Conservation (phyloP, 2,329 filamentous ascomycete genomes). For the Aschersonia sp. region DNA sequence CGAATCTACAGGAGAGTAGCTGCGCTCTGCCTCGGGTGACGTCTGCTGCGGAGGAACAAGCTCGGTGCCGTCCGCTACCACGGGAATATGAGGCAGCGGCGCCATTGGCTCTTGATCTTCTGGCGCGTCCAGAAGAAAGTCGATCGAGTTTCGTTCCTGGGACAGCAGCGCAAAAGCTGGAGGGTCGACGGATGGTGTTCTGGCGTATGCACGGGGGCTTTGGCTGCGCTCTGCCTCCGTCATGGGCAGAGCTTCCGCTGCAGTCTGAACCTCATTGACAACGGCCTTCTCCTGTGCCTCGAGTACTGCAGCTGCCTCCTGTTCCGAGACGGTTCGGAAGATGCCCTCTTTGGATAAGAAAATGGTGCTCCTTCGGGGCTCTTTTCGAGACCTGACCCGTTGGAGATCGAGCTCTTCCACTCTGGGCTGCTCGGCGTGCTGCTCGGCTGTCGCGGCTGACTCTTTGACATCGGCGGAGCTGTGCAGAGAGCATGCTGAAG, state of each 20-base stretch:
- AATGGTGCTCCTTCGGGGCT: conserved; percentile 34
- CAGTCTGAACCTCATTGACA: background rate
- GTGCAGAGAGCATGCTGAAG: background rate
- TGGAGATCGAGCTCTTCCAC: conserved; percentile 9
- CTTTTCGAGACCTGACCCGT: conserved; percentile 19
- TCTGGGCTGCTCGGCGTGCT: background rate
- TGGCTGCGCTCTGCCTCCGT: conserved; percentile 15
- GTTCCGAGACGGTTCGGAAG: conserved; percentile 44
- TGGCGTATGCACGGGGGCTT: conserved; percentile 28
- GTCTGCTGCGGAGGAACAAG: background rate
- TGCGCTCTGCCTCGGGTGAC: conserved; percentile 1
- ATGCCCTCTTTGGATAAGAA: conserved; percentile 49
- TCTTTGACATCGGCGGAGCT: background rate
- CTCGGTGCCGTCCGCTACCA: conserved; percentile 5
- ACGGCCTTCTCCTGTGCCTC: conserved; percentile 16
- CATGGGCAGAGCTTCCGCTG: conserved; percentile 4
- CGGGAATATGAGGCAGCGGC: conserved; percentile 26
- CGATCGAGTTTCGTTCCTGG: conserved; percentile 40
- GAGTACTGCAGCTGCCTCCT: conserved; percentile 29
- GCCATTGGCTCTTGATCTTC: conserved; percentile 18
- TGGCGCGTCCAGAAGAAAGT: conserved; percentile 46
- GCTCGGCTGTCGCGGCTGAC: background rate
- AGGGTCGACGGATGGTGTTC: conserved; percentile 48
- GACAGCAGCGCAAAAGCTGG: conserved; percentile 40
- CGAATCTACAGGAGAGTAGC: conserved; percentile 8